Conservation (phyloP, 1,284 basidiomycete species). For the Cryptococcus sp. region DNA sequence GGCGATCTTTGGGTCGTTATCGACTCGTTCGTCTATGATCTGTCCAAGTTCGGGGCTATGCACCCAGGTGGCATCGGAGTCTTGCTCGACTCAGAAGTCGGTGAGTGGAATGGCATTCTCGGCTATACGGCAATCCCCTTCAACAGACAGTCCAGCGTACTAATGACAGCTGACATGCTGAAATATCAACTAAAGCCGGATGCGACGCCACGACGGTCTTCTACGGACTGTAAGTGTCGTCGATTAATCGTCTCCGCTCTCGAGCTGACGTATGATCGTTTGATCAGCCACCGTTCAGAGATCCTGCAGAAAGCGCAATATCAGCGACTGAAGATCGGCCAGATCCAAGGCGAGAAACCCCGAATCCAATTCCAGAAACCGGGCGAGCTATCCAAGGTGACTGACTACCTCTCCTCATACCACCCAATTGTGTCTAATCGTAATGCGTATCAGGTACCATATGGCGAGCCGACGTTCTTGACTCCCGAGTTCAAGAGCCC, state of each 20-base stretch:
- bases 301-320: slow-evolving; percentile 75
- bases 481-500: slow-evolving; percentile 74
- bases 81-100: slow-evolving; percentile 70
- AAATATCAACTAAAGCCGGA: slow-evolving; percentile 58
- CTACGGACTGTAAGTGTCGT: slow-evolving; percentile 62
- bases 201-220: slow-evolving; percentile 83
- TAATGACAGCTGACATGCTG: background rate
- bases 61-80: slow-evolving; percentile 81
- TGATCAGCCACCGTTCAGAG: slow-evolving; percentile 65
- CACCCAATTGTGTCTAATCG: background rate
- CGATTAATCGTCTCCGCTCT: background rate
- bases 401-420: slow-evolving; percentile 2
- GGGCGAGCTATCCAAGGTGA: slow-evolving; percentile 60
- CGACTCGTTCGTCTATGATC: slow-evolving; percentile 78
- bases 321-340: slow-evolving; percentile 67
- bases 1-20: slow-evolving; percentile 80
- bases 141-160: background rate
- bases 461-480: slow-evolving; percentile 83
- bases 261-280: background rate
- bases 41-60: slow-evolving; percentile 72
- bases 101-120: slow-evolving; percentile 54
- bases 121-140: background rate
- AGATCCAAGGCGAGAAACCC: slow-evolving; percentile 65
- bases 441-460: slow-evolving; percentile 63
- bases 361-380: slow-evolving; percentile 60